A percentile compares a stretch with the other conserved stretches of the same genome.
These are phyloP conservation scores for Yamadazyma siamensis DNA, from an alignment of 1,139 yeast species.

Conservation along the genomic window DNA sequence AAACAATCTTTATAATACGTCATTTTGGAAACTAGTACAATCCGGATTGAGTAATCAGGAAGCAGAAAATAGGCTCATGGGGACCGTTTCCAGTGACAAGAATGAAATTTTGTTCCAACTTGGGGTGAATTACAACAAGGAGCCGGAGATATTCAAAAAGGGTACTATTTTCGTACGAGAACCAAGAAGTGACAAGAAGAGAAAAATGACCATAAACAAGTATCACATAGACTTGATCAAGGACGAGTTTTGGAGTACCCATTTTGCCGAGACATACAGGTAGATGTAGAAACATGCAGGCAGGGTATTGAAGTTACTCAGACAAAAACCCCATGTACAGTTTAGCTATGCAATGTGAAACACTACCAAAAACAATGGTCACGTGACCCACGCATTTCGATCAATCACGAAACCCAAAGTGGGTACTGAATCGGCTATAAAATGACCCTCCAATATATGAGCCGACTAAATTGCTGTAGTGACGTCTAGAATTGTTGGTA, in stretches of 20 bases:
- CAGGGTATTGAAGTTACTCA: too few species aligned
- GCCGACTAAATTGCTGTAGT: too few species aligned
- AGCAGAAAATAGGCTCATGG: conserved; percentile 69
- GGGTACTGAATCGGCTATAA: too few species aligned
- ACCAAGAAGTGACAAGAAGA: conserved; percentile 36
- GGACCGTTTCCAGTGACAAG: conserved; percentile 80
- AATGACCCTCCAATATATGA: too few species aligned
- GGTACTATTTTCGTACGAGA: conserved; percentile 69
- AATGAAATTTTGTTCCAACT: conserved; percentile 83
- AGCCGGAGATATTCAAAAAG: conserved; percentile 81
- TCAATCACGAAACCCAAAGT: too few species aligned
- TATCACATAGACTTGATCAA: conserved; percentile 58
- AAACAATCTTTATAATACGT: conserved; percentile 87
- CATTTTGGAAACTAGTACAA: conserved; percentile 83
- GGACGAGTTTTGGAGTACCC: conserved; percentile 48
- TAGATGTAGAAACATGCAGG: too few species aligned
- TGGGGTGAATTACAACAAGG: conserved; percentile 86
- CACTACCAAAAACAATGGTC: too few species aligned
- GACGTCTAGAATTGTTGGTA: too few species aligned
- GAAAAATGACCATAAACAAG: conserved; percentile 43
- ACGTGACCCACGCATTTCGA: too few species aligned
- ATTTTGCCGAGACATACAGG: conserved; percentile 1
- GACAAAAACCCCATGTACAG: too few species aligned
- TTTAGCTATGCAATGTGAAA: too few species aligned
- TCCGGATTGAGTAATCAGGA: conserved; percentile 73